Percentiles rank a stretch among this genome's conserved stretches.
These are phyloP conservation scores for Aspergillus phoenicis DNA, from an alignment of 2,329 filamentous ascomycete species.

Conservation along the genomic window DNA sequence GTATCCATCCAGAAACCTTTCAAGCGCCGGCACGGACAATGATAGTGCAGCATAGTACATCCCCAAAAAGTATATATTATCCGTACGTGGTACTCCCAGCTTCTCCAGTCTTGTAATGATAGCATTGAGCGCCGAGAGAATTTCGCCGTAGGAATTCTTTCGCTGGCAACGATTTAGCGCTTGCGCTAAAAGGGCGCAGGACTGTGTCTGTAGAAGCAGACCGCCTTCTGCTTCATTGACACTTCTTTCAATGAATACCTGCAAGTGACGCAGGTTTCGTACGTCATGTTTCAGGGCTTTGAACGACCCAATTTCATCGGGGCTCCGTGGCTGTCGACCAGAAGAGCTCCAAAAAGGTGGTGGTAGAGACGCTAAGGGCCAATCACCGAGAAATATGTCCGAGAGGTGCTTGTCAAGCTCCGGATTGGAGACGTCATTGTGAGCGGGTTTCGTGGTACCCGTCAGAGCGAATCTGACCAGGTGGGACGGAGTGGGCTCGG, in stretches of 20 bases:
- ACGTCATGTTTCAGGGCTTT: constrained; percentile 7
- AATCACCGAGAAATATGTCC: constrained; percentile 26
- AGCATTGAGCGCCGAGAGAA: constrained; percentile 35
- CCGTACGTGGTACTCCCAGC: constrained; percentile 17
- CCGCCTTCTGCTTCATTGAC: constrained; percentile 18
- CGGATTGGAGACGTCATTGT: constrained; percentile 5
- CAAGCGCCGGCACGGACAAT: constrained; percentile 33
- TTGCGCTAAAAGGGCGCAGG: constrained; percentile 18
- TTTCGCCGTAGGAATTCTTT: constrained; percentile 32
- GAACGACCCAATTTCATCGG: not conserved
- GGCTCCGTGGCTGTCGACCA: constrained; percentile 9
- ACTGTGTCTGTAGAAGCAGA: constrained; percentile 10
- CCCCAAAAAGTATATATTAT: constrained; percentile 25
- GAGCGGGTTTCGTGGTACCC: constrained; percentile 19
- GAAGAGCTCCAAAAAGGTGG: constrained; percentile 27
- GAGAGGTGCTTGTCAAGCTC: constrained; percentile 21
- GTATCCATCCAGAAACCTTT: constrained; percentile 29
- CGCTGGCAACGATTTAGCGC: constrained; percentile 29
- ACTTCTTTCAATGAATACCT: constrained; percentile 28
- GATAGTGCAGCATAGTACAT: constrained; percentile 36
- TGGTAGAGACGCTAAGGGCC: constrained; percentile 24
- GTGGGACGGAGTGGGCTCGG: constrained; percentile 30
- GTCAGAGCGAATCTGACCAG: constrained; percentile 38
- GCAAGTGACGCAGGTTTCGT: constrained; percentile 22
- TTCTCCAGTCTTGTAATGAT: constrained; percentile 31